A percentile compares a stretch with the other conserved stretches of the same genome.
Conservation (phyloP, 1,284 basidiomycete genomes). For the Meira miltonrushii region DNA sequence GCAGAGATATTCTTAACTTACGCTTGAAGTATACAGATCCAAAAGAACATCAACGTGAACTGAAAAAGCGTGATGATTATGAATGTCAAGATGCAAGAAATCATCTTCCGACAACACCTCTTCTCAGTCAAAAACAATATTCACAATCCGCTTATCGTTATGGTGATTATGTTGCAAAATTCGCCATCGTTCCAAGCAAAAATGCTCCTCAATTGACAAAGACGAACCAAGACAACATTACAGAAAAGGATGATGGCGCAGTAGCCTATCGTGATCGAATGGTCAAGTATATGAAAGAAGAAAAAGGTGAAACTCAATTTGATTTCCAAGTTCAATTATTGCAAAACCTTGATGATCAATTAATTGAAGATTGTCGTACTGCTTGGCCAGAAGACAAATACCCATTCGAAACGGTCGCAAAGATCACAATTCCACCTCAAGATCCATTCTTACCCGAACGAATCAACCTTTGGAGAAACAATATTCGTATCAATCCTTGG, state of each 20-base stretch:
- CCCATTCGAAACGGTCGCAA: conserved; percentile 35
- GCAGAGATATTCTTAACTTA: conserved; percentile 21
- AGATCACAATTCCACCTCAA: conserved; percentile 29
- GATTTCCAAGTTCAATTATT: conserved; percentile 41
- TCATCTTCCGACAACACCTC: conserved; percentile 26
- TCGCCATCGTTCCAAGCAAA: conserved; percentile 26
- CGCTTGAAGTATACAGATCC: conserved; percentile 29
- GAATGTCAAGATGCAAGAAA: conserved; percentile 35
- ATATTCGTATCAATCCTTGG: conserved; percentile 39
- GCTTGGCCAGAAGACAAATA: conserved; percentile 38
- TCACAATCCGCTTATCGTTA: conserved; percentile 35
- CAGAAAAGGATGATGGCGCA: conserved; percentile 18
- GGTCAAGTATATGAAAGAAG: conserved; percentile 22
- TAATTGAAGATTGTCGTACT: conserved; percentile 32
- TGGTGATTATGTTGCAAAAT: conserved; percentile 44
- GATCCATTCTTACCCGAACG: conserved; percentile 32
- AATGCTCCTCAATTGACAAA: conserved; percentile 20
- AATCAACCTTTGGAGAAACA: conserved; percentile 36
- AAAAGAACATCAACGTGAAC: conserved; percentile 20
- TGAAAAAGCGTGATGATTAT: conserved; percentile 33
- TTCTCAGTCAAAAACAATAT: conserved; percentile 35
- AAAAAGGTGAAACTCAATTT: conserved; percentile 24
- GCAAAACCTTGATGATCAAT: conserved; percentile 38
- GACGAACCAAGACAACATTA: conserved; percentile 15
- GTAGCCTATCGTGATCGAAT: conserved; percentile 22